phyloP scores from a whole-genome alignment of 164 flowering plant genomes.

The Houttuynia cordata region DNA sequence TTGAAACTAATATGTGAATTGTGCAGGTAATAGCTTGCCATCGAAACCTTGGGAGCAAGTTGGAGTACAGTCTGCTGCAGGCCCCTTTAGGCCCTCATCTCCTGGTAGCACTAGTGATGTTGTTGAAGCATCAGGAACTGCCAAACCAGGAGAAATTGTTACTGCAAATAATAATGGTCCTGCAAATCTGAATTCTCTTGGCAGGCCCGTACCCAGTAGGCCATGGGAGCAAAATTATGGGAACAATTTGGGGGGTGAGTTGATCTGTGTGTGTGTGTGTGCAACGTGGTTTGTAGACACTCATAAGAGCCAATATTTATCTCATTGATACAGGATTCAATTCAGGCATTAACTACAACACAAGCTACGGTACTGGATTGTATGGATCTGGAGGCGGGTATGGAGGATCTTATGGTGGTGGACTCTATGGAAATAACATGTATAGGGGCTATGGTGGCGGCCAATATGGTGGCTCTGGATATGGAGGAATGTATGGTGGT shows the following conservation, averaged over 20 bases:
- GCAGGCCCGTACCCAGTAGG: slow-evolving; percentile 78
- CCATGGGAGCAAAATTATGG: slow-evolving; percentile 84
- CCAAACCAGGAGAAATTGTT: slow-evolving; percentile 83
- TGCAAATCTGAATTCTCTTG: slow-evolving; percentile 37
- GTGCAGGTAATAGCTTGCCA: neutral
- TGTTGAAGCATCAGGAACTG: slow-evolving; percentile 94
- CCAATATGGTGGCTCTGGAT: slow-evolving; percentile 41
- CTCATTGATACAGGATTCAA: slow-evolving; percentile 38
- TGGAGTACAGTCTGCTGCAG: slow-evolving; percentile 44
- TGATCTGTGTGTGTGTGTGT: neutral
- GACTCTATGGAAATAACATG: slow-evolving; percentile 30
- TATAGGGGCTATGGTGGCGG: slow-evolving; percentile 34
- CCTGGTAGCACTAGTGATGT: slow-evolving; percentile 76
- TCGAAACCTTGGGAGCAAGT: slow-evolving; percentile 3
- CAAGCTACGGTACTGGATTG: slow-evolving; percentile 53
- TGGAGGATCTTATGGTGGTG: slow-evolving; percentile 47
- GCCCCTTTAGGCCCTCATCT: slow-evolving; percentile 80
- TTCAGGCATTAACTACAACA: slow-evolving; percentile 36
- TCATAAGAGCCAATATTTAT: neutral
- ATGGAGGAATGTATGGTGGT: slow-evolving; percentile 62
- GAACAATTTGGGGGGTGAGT: slow-evolving; percentile 31
- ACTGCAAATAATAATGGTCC: slow-evolving; percentile 27
- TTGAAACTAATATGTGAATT: neutral
- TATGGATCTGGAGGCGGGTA: slow-evolving; percentile 41
- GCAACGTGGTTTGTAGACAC: neutral